Percentiles rank a stretch among this genome's conserved stretches.
Evolutionary conservation across 345 rosid species (phyloP).

Genomic region (Moricandia arvensis): DNA sequence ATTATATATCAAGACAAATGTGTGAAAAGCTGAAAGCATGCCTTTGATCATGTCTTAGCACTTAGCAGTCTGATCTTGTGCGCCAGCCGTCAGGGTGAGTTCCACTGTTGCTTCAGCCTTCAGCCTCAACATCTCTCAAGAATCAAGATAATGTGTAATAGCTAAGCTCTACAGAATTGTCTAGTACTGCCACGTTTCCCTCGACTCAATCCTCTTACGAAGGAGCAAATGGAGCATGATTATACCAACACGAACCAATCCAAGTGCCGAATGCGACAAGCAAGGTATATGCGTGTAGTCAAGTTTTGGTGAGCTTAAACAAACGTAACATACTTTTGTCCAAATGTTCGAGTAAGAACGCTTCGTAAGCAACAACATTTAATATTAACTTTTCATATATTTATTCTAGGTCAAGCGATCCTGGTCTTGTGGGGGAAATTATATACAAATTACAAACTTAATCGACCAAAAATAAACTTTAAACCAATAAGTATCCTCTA

Average conservation of each 20-base stretch:
- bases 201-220: background rate
- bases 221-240: background rate
- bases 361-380: slow-evolving; percentile 2
- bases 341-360: slow-evolving; percentile 6
- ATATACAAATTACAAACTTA: slow-evolving; percentile 28
- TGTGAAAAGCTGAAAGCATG: no score
- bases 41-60: no score
- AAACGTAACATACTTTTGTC: background rate
- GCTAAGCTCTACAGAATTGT: background rate
- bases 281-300: background rate
- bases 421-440: background rate
- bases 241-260: background rate
- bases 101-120: no score
- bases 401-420: background rate
- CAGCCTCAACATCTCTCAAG: no score
- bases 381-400: background rate
- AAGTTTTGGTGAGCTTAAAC: background rate
- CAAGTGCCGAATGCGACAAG: background rate
- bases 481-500: slow-evolving; percentile 6
- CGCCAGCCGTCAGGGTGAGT: no score
- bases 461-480: background rate
- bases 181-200: background rate
- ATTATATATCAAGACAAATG: no score
- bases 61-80: no score
- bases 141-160: no score